Percentiles rank a stretch among this genome's conserved stretches.
These are phyloP conservation scores for Penicillium mononematosum DNA, from an alignment of 495 filamentous ascomycete genomes.

Conservation along the genomic window DNA sequence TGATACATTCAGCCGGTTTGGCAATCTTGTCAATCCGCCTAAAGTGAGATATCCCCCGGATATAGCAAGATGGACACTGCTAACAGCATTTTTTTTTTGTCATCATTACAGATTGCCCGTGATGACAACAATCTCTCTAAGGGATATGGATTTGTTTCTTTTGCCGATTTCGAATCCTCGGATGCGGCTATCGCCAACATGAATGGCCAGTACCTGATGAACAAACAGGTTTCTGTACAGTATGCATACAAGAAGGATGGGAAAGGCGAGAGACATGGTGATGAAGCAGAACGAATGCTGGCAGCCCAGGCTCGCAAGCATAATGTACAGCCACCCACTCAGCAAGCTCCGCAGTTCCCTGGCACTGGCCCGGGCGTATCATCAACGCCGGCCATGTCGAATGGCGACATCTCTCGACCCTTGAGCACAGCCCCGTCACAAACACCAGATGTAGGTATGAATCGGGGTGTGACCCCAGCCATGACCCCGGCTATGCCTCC, in stretches of 20 bases:
- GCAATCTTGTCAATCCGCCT: conserved; percentile 74
- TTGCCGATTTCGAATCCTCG: conserved; percentile 89
- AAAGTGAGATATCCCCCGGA: conserved; percentile 52
- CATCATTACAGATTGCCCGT: conserved; percentile 64
- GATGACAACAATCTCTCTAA: conserved; percentile 90
- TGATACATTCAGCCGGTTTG: conserved; percentile 95
- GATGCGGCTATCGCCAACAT: conserved; percentile 89
- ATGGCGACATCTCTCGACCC: conserved; percentile 46
- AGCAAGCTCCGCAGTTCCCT: conserved; percentile 52
- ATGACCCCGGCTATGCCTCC: conserved; percentile 24
- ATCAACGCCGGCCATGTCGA: conserved; percentile 54
- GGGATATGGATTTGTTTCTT: conserved; percentile 96
- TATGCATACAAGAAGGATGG: conserved; percentile 99
- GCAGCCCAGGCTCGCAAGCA: conserved; percentile 92
- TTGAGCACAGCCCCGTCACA: conserved; percentile 35
- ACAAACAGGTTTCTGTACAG: conserved; percentile 92
- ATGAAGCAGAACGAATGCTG: conserved; percentile 88
- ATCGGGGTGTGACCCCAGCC: conserved; percentile 29
- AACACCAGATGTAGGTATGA: conserved; percentile 33
- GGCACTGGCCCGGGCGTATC: conserved; percentile 36
- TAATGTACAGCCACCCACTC: conserved; percentile 75
- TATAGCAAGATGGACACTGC: background rate
- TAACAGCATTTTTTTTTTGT: conserved; percentile 5
- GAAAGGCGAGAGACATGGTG: conserved; percentile 93
- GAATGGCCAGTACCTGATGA: conserved; percentile 96